Percentiles rank a stretch among this genome's conserved stretches.
Conservation (phyloP, 1,284 basidiomycete genomes). For the Pulveroboletus sp. region DNA sequence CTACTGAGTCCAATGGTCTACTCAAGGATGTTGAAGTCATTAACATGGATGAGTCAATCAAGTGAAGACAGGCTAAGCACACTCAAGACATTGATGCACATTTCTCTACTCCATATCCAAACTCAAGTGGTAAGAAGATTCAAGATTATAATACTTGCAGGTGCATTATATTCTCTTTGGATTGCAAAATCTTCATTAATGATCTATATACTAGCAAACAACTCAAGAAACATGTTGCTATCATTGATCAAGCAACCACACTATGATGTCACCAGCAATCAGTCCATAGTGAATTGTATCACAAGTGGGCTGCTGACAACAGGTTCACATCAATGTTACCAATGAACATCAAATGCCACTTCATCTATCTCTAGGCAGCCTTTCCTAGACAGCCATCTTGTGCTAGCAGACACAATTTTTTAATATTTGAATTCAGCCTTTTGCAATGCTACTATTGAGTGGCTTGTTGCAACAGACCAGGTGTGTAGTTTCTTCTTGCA, state of each 20-base stretch:
- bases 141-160: neutral
- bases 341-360: neutral
- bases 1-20: neutral
- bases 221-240: neutral
- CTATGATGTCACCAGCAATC: neutral
- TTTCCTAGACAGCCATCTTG: conserved; percentile 7
- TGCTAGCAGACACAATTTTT: neutral
- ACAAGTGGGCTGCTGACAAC: conserved; percentile 1
- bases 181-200: neutral
- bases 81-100: conserved; percentile 4
- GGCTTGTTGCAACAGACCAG: conserved; percentile 35
- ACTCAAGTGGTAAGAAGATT: neutral
- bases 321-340: neutral
- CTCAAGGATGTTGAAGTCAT: conserved; percentile 5
- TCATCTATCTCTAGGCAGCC: neutral
- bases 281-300: neutral
- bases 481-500: conserved; percentile 16
- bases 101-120: neutral
- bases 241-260: neutral
- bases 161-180: neutral
- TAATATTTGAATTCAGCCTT: conserved; percentile 24
- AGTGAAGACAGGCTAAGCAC: neutral
- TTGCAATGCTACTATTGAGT: conserved; percentile 24
- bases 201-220: conserved; percentile 6
- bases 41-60: conserved; percentile 1